Base-by-base conservation (phyloP, 192 early-diverging fungal genomes). In the Backusella morwellensis region DNA sequence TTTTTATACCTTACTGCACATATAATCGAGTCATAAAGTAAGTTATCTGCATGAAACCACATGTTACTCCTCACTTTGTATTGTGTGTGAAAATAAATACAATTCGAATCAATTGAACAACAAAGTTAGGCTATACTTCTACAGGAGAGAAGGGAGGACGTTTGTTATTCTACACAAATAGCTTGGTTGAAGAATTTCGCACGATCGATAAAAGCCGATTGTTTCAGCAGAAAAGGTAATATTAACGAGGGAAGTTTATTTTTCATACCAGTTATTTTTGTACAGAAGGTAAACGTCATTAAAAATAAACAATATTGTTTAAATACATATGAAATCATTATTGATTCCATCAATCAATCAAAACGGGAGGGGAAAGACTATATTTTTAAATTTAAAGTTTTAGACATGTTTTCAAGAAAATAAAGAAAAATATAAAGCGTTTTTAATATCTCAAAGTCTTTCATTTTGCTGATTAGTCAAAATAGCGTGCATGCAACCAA, bases 161-260 rank as follows among this genome's bases (percentile, higher is more conserved):
- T 63, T 63, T 23, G 97, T 40, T 84, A 87, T 75, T 32, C 32
- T 98, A 98, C 84, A 96, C 96, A 35, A 99, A 99, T 82, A 97
- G 26, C 56, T 29, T 97, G 1, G 84, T 98, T 8, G 95, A 98
- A 75, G 95, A 96, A 56, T 99, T 98, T 79, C 95, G 93, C 77
- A 75, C 73, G 50, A 68, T 90, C 32, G 94, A 98, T 83, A 97
- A 95, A 78, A 79, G 80, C 23, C 86, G 82, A 29, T 78, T 95
- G 19, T 89, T 98, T 75, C 83, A 85, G 68, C 91, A 8, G 84
- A 88, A 73, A 83, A 92, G 83, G 92, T 94, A 82, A 75, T 32
- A 15, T 12, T 47, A 26, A 21, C 29, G 11, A 72, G 19, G 40
- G n/a, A 12, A 17, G 21, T 32, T 23, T 70, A 42, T 21, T 35